Conservation (phyloP, 805 yeast species). For the Wickerhamomyces silvicola region DNA sequence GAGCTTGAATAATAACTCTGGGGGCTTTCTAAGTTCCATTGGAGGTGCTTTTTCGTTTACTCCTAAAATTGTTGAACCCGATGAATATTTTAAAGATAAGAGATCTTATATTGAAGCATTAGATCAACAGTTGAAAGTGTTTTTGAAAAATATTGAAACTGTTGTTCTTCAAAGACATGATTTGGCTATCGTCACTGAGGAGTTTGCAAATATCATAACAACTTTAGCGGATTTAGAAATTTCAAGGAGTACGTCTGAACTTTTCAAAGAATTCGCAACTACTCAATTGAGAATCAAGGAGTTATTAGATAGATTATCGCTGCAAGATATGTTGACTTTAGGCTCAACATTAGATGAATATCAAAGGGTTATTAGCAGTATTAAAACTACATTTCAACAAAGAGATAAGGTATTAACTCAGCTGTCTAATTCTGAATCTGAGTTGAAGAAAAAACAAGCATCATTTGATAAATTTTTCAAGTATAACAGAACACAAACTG, state of each 20-base stretch:
- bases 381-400: slow-evolving; percentile 66
- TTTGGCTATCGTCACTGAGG: slow-evolving; percentile 60
- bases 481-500: slow-evolving; percentile 49
- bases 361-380: slow-evolving; percentile 66
- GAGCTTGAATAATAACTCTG: slow-evolving; percentile 25
- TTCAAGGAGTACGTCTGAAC: slow-evolving; percentile 54
- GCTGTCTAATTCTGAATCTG: slow-evolving; percentile 43
- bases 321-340: slow-evolving; percentile 80
- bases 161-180: slow-evolving; percentile 74
- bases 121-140: slow-evolving; percentile 64
- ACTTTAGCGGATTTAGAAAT: slow-evolving; percentile 71
- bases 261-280: slow-evolving; percentile 64
- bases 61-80: slow-evolving; percentile 68
- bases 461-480: slow-evolving; percentile 39
- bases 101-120: slow-evolving; percentile 61
- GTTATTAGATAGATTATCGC: slow-evolving; percentile 65
- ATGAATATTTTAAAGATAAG: slow-evolving; percentile 68
- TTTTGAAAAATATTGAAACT: slow-evolving; percentile 65
- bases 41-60: slow-evolving; percentile 59
- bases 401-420: slow-evolving; percentile 52
- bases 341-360: slow-evolving; percentile 89
- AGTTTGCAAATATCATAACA: slow-evolving; percentile 49
- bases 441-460: slow-evolving; percentile 39
- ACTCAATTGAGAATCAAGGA: slow-evolving; percentile 68
- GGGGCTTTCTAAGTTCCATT: slow-evolving; percentile 65